A percentile compares a stretch with the other conserved stretches of the same genome.
phyloP scores from a whole-genome alignment of 345 rosid species.

The Citrus reticulata region DNA sequence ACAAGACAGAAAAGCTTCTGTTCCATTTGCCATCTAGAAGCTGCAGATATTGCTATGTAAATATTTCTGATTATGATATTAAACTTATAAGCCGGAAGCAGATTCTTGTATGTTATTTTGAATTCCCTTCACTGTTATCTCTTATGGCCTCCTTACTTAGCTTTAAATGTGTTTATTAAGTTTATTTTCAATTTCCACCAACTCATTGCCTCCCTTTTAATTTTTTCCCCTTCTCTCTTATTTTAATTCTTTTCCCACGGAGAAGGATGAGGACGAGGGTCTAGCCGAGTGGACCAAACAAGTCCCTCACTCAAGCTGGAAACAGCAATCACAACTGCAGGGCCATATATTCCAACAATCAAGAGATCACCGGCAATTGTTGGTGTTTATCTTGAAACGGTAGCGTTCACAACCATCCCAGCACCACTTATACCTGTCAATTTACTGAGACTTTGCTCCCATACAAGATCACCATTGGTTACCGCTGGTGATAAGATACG shows the following conservation, averaged over 20 bases:
- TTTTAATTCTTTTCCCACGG: slow-evolving; percentile 14
- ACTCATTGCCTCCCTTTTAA: slow-evolving; percentile 16
- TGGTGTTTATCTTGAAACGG: slow-evolving; percentile 43
- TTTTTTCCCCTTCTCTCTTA: not conserved
- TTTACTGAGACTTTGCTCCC: too few relatives aligned
- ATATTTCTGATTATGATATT: not conserved
- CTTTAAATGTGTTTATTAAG: slow-evolving; percentile 15
- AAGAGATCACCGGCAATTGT: slow-evolving; percentile 28
- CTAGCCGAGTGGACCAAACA: slow-evolving; percentile 40
- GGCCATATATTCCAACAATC: slow-evolving; percentile 39
- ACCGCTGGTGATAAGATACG: slow-evolving; percentile 44
- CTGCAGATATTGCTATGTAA: too few relatives aligned
- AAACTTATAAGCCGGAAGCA: not conserved
- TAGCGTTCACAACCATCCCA: slow-evolving; percentile 17
- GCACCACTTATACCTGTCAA: not conserved
- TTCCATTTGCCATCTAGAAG: not conserved
- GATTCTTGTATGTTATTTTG: not conserved
- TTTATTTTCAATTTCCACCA: slow-evolving; percentile 16
- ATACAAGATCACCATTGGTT: slow-evolving; percentile 21
- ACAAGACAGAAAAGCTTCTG: not conserved
- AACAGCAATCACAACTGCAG: slow-evolving; percentile 45
- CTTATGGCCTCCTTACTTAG: slow-evolving; percentile 6
- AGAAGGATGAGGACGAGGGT: slow-evolving; percentile 22
- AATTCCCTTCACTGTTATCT: not conserved
- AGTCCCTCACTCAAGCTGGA: slow-evolving; percentile 26